phyloP scores from a whole-genome alignment of 805 yeast genomes.

The Diddensiella transvaalensis region DNA sequence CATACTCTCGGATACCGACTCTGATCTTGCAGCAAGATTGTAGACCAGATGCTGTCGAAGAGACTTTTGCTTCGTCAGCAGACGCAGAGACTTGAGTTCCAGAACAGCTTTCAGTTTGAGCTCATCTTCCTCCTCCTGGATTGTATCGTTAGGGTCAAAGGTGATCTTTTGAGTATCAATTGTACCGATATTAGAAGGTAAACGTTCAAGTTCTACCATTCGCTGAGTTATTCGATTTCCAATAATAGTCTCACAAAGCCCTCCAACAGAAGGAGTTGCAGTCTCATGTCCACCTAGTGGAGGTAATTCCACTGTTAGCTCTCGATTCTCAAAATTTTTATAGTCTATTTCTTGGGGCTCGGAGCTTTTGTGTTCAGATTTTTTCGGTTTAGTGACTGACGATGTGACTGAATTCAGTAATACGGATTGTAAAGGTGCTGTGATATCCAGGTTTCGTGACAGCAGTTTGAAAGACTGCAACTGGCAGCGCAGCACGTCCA shows the following conservation, averaged over 20 bases:
- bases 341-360: neutral
- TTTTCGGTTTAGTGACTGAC: neutral
- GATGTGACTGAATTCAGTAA: conserved; percentile 26
- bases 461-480: conserved; percentile 66
- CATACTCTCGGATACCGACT: conserved; percentile 42
- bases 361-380: neutral
- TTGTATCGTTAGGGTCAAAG: conserved; percentile 28
- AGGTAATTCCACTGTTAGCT: neutral
- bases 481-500: conserved; percentile 61
- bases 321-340: neutral
- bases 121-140: conserved; percentile 35
- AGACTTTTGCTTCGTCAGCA: conserved; percentile 80
- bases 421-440: conserved; percentile 48
- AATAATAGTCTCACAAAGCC: conserved; percentile 43
- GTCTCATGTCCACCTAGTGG: neutral
- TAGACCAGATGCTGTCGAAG: conserved; percentile 75
- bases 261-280: conserved; percentile 16
- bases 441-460: conserved; percentile 52
- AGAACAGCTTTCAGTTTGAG: conserved; percentile 37
- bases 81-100: conserved; percentile 64
- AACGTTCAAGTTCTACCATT: conserved; percentile 41
- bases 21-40: conserved; percentile 68
- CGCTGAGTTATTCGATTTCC: conserved; percentile 39
- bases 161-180: conserved; percentile 24
- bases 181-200: conserved; percentile 36